Base-by-base conservation (phyloP, 805 yeast genomes). In the Candida vaughaniae region DNA sequence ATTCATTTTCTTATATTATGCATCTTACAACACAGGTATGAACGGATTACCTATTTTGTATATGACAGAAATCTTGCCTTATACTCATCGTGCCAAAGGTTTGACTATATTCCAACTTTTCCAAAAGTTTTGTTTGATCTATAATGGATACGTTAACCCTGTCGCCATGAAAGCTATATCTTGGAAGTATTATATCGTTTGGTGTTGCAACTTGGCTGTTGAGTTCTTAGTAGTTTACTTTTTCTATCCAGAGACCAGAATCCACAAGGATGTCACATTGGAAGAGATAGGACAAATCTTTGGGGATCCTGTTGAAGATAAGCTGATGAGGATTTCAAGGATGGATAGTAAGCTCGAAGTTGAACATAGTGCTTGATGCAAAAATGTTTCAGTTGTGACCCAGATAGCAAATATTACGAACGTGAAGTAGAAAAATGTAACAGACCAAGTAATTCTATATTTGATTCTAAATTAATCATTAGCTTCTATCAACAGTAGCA, bases 401-500 rank as follows among this genome's bases (percentile, higher is more conserved):
- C n/a, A n/a, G n/a, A n/a, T n/a, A n/a, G n/a, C n/a, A n/a, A n/a
- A n/a, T n/a, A n/a, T n/a, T n/a, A n/a, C n/a, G n/a, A n/a, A n/a
- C n/a, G n/a, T n/a, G n/a, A n/a, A n/a, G n/a, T n/a, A n/a, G n/a
- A n/a, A n/a, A n/a, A n/a, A n/a, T n/a, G n/a, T n/a, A n/a, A n/a
- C n/a, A n/a, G n/a, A n/a, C n/a, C n/a, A n/a, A n/a, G n/a, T n/a
- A n/a, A n/a, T n/a, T n/a, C n/a, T n/a, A n/a, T n/a, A n/a, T n/a
- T n/a, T n/a, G n/a, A n/a, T n/a, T n/a, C n/a, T n/a, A n/a, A n/a
- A n/a, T n/a, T n/a, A n/a, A n/a, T n/a, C n/a, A n/a, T n/a, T n/a
- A n/a, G n/a, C n/a, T n/a, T n/a, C n/a, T n/a, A n/a, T n/a, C 31
- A 25, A 39, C 39, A 10, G 49, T 62, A 14, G 96, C 93, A 45